A percentile compares a stretch with the other conserved stretches of the same genome.
These are phyloP conservation scores for Beauveria bassiana DNA, from an alignment of 2,329 filamentous ascomycete genomes.

Conservation along the genomic window DNA sequence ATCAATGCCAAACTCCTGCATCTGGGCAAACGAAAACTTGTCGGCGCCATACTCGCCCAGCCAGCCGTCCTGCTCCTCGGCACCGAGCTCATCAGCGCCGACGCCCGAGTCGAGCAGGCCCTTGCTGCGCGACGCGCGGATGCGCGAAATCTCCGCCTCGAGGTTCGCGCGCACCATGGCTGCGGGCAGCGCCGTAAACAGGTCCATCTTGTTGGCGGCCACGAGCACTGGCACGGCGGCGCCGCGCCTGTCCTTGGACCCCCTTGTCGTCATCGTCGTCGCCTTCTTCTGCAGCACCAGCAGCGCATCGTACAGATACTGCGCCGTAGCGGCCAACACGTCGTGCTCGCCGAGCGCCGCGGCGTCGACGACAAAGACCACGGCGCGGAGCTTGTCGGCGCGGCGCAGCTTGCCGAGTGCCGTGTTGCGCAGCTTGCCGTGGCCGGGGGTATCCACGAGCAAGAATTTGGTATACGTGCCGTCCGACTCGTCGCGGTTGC, in stretches of 20 bases:
- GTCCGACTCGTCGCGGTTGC: slow-evolving; percentile 47
- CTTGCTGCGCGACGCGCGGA: slow-evolving; percentile 69
- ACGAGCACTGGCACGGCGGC: slow-evolving; percentile 66
- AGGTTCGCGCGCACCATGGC: slow-evolving; percentile 65
- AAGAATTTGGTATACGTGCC: slow-evolving; percentile 61
- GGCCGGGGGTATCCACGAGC: slow-evolving; percentile 84
- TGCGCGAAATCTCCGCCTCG: slow-evolving; percentile 72
- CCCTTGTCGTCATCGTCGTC: slow-evolving; percentile 36
- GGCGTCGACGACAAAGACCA: slow-evolving; percentile 88
- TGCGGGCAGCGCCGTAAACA: slow-evolving; percentile 85
- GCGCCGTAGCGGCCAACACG: slow-evolving; percentile 63
- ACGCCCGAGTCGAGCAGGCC: slow-evolving; percentile 76
- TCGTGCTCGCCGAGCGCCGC: slow-evolving; percentile 54
- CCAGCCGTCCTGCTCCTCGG: slow-evolving; percentile 73
- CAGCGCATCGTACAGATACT: slow-evolving; percentile 86
- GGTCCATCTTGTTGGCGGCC: slow-evolving; percentile 89
- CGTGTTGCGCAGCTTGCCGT: slow-evolving; percentile 80
- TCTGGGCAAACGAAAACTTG: slow-evolving; percentile 70
- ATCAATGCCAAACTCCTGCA: slow-evolving; percentile 75
- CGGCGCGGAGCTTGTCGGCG: slow-evolving; percentile 51
- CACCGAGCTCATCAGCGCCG: slow-evolving; percentile 51
- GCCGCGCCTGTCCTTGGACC: slow-evolving; percentile 23
- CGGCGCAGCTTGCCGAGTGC: slow-evolving; percentile 46
- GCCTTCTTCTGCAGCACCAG: slow-evolving; percentile 70
- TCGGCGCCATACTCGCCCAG: slow-evolving; percentile 73